Evolutionary conservation across 2,329 filamentous ascomycete genomes (phyloP).

Genomic region (Ascochyta clinopodiicola): DNA sequence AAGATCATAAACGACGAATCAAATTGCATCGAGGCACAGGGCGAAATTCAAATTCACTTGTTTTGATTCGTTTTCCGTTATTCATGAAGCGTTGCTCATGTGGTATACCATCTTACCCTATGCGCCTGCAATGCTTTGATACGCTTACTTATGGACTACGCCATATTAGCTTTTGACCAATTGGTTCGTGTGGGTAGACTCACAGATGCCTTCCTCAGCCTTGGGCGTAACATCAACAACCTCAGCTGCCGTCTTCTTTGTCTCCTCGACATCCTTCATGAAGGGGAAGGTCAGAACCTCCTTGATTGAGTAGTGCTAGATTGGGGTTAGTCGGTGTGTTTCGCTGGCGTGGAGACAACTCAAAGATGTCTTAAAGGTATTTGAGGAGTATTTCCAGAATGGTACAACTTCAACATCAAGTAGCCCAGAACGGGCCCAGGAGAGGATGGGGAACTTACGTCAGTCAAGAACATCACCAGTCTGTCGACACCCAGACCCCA

Average conservation of each 20-base stretch:
- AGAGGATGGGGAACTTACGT: conserved; percentile 48
- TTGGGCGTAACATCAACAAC: conserved; percentile 65
- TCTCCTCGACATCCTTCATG: conserved; percentile 76
- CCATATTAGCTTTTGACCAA: conserved; percentile 6
- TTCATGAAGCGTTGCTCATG: conserved; percentile 21
- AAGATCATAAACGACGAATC: too few species aligned
- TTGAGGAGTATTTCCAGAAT: too few species aligned
- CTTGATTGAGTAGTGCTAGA: conserved; percentile 83
- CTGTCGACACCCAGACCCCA: conserved; percentile 98
- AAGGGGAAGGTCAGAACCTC: conserved; percentile 97
- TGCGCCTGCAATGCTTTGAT: conserved; percentile 24
- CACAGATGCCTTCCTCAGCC: conserved; percentile 65
- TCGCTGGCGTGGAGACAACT: too few species aligned
- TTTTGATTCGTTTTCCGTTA: conserved; percentile 3
- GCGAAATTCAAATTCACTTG: background rate
- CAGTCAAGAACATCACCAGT: conserved; percentile 92
- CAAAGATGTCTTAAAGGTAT: too few species aligned
- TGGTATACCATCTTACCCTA: background rate
- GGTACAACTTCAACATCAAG: too few species aligned
- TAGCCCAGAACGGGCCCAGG: too few species aligned
- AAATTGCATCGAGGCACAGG: too few species aligned
- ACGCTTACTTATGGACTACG: conserved; percentile 30
- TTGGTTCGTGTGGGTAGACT: conserved; percentile 11
- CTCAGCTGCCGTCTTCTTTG: conserved; percentile 67
- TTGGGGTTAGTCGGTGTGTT: too few species aligned